These are phyloP conservation scores for Penicillium sp. DNA, from an alignment of 2,329 filamentous ascomycete species.

Conservation along the genomic window DNA sequence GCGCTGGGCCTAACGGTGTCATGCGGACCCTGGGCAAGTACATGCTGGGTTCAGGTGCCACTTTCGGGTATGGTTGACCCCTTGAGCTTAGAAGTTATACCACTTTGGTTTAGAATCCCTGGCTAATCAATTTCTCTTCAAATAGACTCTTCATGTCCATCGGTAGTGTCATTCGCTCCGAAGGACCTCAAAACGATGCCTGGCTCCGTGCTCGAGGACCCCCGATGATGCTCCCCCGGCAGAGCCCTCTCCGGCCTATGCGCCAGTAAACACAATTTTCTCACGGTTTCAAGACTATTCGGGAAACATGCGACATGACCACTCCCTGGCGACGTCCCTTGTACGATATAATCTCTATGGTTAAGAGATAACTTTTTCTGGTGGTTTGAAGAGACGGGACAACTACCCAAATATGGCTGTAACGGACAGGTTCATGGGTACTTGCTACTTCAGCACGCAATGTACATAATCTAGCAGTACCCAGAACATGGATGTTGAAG, in stretches of 20 bases:
- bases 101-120: background rate
- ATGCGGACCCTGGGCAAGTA: constrained; percentile 94
- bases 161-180: constrained; percentile 91
- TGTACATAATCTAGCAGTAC: constrained; percentile 10
- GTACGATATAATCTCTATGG: constrained; percentile 32
- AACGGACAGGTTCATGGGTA: constrained; percentile 1
- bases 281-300: constrained; percentile 8
- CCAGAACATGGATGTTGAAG: constrained; percentile 1
- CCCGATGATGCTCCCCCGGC: constrained; percentile 65
- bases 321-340: constrained; percentile 21
- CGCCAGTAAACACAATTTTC: constrained; percentile 29
- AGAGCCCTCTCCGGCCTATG: constrained; percentile 34
- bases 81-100: background rate
- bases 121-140: constrained; percentile 1
- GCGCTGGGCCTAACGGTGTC: constrained; percentile 87
- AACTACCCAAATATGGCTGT: background rate
- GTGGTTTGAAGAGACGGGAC: constrained; percentile 13
- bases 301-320: constrained; percentile 24
- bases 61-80: constrained; percentile 72
- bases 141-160: constrained; percentile 95
- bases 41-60: constrained; percentile 91
- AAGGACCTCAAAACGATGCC: constrained; percentile 73
- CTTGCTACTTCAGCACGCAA: constrained; percentile 1
- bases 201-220: constrained; percentile 72
- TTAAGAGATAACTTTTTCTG: constrained; percentile 7